Conservation (phyloP, 2,329 filamentous ascomycete genomes). For the Pseudopithomyces chartarum region DNA sequence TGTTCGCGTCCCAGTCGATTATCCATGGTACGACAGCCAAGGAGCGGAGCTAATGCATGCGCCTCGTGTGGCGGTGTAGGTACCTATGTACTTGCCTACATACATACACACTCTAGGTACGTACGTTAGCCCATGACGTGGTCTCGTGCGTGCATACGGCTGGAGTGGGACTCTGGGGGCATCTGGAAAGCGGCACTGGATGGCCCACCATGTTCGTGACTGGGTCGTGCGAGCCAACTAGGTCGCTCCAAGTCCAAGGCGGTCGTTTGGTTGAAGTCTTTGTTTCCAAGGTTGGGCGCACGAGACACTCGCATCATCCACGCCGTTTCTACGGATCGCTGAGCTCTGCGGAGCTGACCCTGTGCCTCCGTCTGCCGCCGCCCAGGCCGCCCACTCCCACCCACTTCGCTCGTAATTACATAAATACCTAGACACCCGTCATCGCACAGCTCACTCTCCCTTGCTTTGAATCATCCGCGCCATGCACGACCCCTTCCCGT, state of each 20-base stretch:
- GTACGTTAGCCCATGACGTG: constrained; percentile 28
- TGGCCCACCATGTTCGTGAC: background rate
- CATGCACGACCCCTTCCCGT: constrained; percentile 76
- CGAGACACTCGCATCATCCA: constrained; percentile 6
- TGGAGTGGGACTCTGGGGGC: background rate
- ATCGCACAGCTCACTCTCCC: constrained; percentile 6
- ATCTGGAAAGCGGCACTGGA: background rate
- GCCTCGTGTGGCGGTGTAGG: constrained; percentile 5
- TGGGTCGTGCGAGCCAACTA: background rate
- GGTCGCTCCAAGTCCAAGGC: background rate
- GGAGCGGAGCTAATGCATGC: background rate
- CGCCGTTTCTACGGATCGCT: no score
- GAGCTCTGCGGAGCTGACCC: constrained; percentile 13
- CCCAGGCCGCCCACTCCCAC: constrained; percentile 7
- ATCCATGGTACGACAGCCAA: no score
- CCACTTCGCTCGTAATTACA: constrained; percentile 7
- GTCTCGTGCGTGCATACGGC: constrained; percentile 24
- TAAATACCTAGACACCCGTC: background rate
- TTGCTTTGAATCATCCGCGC: constrained; percentile 26
- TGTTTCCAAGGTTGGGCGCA: background rate
- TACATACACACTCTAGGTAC: no score
- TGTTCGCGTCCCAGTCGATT: no score
- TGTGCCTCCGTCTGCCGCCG: constrained; percentile 11
- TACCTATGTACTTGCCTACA: no score
- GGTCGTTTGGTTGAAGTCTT: background rate